These are phyloP conservation scores for Ceratocystis smalleyi DNA, from an alignment of 2,329 filamentous ascomycete genomes.

Conservation along the genomic window DNA sequence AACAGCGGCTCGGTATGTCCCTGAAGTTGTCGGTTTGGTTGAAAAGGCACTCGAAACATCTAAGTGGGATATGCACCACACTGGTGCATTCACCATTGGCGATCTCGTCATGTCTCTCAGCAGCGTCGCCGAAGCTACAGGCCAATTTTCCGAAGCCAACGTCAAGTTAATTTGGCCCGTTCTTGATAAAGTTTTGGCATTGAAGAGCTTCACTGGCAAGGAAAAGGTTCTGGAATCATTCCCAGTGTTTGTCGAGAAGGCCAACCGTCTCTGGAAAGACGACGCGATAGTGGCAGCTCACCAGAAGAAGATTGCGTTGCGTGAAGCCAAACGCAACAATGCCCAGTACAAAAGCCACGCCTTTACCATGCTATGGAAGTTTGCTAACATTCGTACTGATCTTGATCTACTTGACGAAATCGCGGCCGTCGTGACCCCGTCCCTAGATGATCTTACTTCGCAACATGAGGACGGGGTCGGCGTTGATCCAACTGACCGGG, in stretches of 20 bases:
- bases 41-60: constrained; percentile 56
- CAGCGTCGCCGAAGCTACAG: constrained; percentile 39
- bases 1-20: constrained; percentile 67
- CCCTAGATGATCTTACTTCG: constrained; percentile 41
- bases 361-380: constrained; percentile 54
- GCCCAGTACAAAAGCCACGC: constrained; percentile 65
- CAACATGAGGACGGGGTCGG: constrained; percentile 52
- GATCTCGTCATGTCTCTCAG: constrained; percentile 54
- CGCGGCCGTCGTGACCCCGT: constrained; percentile 44
- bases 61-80: constrained; percentile 83
- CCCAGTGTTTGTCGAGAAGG: constrained; percentile 57
- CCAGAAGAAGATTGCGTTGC: constrained; percentile 64
- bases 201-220: constrained; percentile 83
- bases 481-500: constrained; percentile 32
- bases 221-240: constrained; percentile 69
- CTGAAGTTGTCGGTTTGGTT: constrained; percentile 61
- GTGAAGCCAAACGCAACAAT: constrained; percentile 88
- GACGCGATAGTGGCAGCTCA: constrained; percentile 40
- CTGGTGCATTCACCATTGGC: constrained; percentile 65
- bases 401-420: constrained; percentile 56
- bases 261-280: constrained; percentile 39
- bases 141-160: constrained; percentile 43
- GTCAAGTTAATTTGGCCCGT: constrained; percentile 62
- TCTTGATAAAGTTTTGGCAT: constrained; percentile 62
- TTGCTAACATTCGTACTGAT: constrained; percentile 52